phyloP scores from a whole-genome alignment of 2,329 filamentous ascomycete genomes.

The Colletotrichum endophyticum region DNA sequence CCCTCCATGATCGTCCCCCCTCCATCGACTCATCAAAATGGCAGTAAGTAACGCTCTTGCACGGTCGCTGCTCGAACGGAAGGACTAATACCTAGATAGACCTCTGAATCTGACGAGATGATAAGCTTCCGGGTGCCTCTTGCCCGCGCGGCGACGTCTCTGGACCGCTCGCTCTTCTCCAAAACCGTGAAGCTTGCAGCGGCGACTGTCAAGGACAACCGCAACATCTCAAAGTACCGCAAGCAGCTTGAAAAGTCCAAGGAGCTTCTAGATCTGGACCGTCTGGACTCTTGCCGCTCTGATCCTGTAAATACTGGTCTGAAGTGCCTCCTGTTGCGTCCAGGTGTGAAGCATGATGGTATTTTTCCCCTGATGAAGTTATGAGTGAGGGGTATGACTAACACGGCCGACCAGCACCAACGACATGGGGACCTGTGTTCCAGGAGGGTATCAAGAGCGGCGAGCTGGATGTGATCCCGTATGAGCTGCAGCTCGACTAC shows the following conservation, averaged over 20 bases:
- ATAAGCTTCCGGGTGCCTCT: slow-evolving; percentile 77
- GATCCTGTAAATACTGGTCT: slow-evolving; percentile 66
- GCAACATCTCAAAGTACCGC: slow-evolving; percentile 75
- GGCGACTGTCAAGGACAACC: slow-evolving; percentile 76
- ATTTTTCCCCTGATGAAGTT: slow-evolving; percentile 13
- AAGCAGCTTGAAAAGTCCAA: slow-evolving; percentile 67
- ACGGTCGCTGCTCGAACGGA: neutral
- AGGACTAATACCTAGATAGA: neutral
- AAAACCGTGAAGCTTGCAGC: slow-evolving; percentile 79
- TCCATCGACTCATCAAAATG: slow-evolving; percentile 18
- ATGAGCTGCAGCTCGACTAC: slow-evolving; percentile 79
- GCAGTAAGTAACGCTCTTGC: slow-evolving; percentile 11
- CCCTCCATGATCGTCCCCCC: slow-evolving; percentile 9
- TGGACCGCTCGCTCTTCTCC: slow-evolving; percentile 85
- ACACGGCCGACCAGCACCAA: slow-evolving; percentile 53
- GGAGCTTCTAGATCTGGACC: slow-evolving; percentile 69
- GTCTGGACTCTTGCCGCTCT: slow-evolving; percentile 65
- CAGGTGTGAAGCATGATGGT: slow-evolving; percentile 60
- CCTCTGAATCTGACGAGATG: slow-evolving; percentile 45
- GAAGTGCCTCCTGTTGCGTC: slow-evolving; percentile 66
- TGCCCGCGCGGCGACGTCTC: slow-evolving; percentile 76
- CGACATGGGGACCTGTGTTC: slow-evolving; percentile 78
- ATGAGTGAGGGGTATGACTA: neutral
- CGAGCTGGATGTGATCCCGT: slow-evolving; percentile 76
- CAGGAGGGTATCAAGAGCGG: slow-evolving; percentile 71